Percentiles rank a stretch among this genome's conserved stretches.
These are phyloP conservation scores for Gracilaria caudata DNA, from an alignment of 23 red algal species.

Conservation along the genomic window DNA sequence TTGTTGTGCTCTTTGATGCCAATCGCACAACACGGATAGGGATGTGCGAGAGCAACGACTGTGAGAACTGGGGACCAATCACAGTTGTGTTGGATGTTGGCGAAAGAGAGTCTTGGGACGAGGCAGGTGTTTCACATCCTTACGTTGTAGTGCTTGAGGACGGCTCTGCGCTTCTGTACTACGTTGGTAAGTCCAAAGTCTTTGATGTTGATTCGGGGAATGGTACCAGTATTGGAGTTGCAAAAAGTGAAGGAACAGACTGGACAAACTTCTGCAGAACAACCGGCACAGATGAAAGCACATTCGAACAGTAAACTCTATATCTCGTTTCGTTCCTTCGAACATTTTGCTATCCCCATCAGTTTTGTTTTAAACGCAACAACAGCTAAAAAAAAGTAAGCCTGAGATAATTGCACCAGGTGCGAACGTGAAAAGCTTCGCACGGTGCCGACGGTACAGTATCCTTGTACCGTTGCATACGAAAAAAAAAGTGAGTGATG, in stretches of 20 bases:
- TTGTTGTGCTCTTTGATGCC: slow-evolving; percentile 18
- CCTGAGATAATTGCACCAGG: too few species aligned
- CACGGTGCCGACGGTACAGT: too few species aligned
- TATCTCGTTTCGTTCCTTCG: not conserved
- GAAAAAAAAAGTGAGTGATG: too few species aligned
- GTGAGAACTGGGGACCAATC: slow-evolving; percentile 20
- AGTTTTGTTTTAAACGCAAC: not conserved
- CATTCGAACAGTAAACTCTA: not conserved
- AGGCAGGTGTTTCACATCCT: slow-evolving; percentile 58
- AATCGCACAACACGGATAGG: slow-evolving; percentile 17
- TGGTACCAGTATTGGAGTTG: slow-evolving; percentile 41
- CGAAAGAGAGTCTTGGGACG: slow-evolving; percentile 57
- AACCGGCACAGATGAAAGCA: not conserved
- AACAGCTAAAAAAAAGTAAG: not conserved
- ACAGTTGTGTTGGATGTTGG: slow-evolving; percentile 50
- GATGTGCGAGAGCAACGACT: not conserved
- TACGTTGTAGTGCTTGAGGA: slow-evolving; percentile 58
- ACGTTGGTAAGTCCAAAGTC: slow-evolving; percentile 23
- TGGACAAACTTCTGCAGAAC: slow-evolving; percentile 30
- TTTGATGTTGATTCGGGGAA: slow-evolving; percentile 11
- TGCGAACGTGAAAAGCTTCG: too few species aligned
- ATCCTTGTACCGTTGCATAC: too few species aligned
- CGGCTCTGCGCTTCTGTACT: slow-evolving; percentile 71
- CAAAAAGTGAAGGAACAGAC: slow-evolving; percentile 19
- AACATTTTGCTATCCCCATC: not conserved